Evolutionary conservation across 176 grass and related monocot genomes (phyloP), one percentile per base, ranked within the genome.

Genomic region (Cenchrus purpureus): DNA sequence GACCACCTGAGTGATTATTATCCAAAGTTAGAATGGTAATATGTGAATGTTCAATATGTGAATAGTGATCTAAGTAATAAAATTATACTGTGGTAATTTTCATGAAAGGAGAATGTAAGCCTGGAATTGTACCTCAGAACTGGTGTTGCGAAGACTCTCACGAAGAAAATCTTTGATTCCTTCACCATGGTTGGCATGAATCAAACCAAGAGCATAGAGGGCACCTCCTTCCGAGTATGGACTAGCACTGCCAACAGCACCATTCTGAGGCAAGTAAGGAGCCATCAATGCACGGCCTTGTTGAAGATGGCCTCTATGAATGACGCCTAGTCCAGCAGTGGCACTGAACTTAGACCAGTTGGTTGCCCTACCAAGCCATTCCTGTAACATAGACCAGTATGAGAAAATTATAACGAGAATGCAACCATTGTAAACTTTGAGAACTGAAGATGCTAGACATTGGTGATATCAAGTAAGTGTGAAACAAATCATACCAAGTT

Each of bases 151-250:
- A 51, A 99, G 94, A 68, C 93, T 97, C 62, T 99, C 94, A 76
- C 90, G 88, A 40, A 99, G 91, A 85, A 99, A 99, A 66, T 96
- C 90, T 80, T 99, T 99, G 79, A 99, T 99, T 77, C 91, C 97
- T 90, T 99, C 97, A 77, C 97, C 97, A 77, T 99, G 97, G 86
- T 99, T 99, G 56, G 97, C 97, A 92, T 99, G 94, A 87, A 99
- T 94, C 70, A 99, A 92, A 77, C 97, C 97, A 71, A 99, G 85
- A 66, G 97, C 97, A 91, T 99, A 99, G 52, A 99, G 92, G 44
- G 97, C 97, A 49, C 97, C 97, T 75, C 97, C 97, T 90, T 99
- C 97, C 2, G 97, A 99, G 84, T 99, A 99, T 73, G 97, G 94
- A 85, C 92, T 97, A 48, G 88, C 94, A 48, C 90, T 90, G 86